These are phyloP conservation scores for Lentinula novae-zelandiae DNA, from an alignment of 1,284 basidiomycete species.

Conservation along the genomic window DNA sequence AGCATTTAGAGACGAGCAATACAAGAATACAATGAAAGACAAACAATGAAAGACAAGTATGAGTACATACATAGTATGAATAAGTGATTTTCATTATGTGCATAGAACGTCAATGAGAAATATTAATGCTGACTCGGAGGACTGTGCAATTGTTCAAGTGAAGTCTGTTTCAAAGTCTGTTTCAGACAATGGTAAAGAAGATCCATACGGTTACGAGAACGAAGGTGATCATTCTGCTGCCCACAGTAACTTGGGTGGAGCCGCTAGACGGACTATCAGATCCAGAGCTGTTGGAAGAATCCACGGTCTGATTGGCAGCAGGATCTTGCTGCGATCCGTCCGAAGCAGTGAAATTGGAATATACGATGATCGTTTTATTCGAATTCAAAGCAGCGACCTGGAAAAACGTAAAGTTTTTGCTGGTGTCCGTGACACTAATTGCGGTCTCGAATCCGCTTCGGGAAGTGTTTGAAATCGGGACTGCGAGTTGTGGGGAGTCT, in stretches of 20 bases:
- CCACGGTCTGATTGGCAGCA: slow-evolving; percentile 1
- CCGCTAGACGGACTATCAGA: neutral
- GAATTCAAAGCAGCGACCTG: slow-evolving; percentile 3
- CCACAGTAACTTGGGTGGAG: neutral
- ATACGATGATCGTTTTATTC: neutral
- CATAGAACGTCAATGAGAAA: neutral
- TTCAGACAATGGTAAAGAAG: neutral
- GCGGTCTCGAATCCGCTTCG: slow-evolving; percentile 11
- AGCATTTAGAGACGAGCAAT: too few species aligned
- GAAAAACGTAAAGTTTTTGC: neutral
- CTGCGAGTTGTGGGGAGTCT: neutral
- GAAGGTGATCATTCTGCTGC: neutral
- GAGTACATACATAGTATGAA: too few species aligned
- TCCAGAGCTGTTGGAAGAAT: neutral
- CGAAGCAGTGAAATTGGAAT: slow-evolving; percentile 1
- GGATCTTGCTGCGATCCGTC: neutral
- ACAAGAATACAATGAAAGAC: too few species aligned
- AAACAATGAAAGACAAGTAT: too few species aligned
- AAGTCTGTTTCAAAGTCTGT: too few species aligned
- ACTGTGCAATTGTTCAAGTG: too few species aligned
- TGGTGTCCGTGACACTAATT: neutral
- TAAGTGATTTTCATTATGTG: neutral
- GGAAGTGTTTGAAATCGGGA: slow-evolving; percentile 10
- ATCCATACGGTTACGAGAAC: neutral
- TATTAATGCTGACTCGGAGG: too few species aligned